Percentiles rank a stretch among this genome's conserved stretches.
Conservation (phyloP, 176 grass and related monocot genomes). For the Cocos nucifera region DNA sequence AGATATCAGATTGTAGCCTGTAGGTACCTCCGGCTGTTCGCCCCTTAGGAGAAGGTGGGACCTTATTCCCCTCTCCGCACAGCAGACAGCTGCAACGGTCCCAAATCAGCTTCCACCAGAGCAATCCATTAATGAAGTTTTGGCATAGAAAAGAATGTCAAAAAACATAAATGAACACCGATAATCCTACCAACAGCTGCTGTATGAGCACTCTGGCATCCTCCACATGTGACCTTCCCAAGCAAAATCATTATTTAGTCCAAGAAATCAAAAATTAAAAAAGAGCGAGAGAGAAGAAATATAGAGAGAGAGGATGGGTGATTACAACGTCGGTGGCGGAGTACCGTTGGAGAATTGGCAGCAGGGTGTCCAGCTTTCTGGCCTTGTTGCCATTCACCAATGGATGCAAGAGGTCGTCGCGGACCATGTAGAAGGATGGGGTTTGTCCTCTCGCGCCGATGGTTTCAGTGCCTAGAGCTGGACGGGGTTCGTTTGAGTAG, state of each 20-base stretch:
- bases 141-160: no score
- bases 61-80: conserved; percentile 60
- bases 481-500: conserved; percentile 31
- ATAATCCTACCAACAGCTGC: conserved; percentile 61
- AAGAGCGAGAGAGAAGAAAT: neutral
- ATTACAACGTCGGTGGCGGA: conserved; percentile 43
- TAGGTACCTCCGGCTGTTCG: conserved; percentile 62
- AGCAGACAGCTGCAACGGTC: conserved; percentile 45
- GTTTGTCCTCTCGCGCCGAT: neutral
- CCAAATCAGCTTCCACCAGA: neutral
- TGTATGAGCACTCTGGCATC: conserved; percentile 81
- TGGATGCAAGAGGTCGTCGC: conserved; percentile 86
- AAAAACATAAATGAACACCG: no score
- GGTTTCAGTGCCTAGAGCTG: neutral
- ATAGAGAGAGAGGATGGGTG: neutral
- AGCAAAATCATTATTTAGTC: neutral
- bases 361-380: conserved; percentile 79
- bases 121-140: no score
- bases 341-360: conserved; percentile 42
- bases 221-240: conserved; percentile 70
- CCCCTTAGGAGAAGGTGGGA: conserved; percentile 72
- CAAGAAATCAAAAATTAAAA: neutral
- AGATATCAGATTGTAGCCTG: conserved; percentile 82
- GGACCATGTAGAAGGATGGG: conserved; percentile 42
- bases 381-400: conserved; percentile 88